A percentile compares a stretch with the other conserved stretches of the same genome.
Conservation (phyloP, 345 rosid species). For the Cardiospermum halicacabum region DNA sequence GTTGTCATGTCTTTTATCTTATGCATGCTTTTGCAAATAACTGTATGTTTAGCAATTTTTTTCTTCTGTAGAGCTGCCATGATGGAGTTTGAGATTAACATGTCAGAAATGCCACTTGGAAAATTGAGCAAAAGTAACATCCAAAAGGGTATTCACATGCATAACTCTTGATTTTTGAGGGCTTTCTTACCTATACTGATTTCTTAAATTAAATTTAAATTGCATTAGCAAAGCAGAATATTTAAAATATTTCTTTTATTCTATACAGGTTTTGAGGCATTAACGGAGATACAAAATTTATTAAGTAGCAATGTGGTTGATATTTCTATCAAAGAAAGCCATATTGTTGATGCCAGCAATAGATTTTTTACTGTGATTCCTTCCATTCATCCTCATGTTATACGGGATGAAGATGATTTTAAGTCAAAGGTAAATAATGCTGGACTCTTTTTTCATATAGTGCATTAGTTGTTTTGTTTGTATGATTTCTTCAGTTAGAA, state of each 20-base stretch:
- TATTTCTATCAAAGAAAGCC: constrained; percentile 61
- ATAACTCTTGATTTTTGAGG: constrained; percentile 8
- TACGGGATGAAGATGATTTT: constrained; percentile 80
- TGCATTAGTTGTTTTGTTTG: neutral
- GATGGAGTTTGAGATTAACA: constrained; percentile 96
- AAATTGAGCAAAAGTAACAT: constrained; percentile 88
- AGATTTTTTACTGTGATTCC: constrained; percentile 93
- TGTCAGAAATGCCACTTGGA: constrained; percentile 99
- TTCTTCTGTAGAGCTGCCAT: constrained; percentile 73
- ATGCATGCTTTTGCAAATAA: neutral
- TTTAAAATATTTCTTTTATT: constrained; percentile 3
- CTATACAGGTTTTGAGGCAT: constrained; percentile 80
- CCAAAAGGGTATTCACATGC: constrained; percentile 53
- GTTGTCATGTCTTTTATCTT: constrained; percentile 3
- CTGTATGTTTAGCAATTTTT: constrained; percentile 18
- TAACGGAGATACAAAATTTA: constrained; percentile 82
- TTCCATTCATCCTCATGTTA: constrained; percentile 81
- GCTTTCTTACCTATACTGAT: neutral
- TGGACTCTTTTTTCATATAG: neutral
- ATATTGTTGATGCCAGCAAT: constrained; percentile 91
- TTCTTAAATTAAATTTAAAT: constrained; percentile 15
- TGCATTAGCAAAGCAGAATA: constrained; percentile 12
- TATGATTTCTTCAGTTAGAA: neutral
- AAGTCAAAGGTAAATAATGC: constrained; percentile 65
- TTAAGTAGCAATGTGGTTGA: constrained; percentile 36